These are phyloP conservation scores for Luzula sylvatica DNA, from an alignment of 176 grass and related monocot genomes.

Conservation along the genomic window DNA sequence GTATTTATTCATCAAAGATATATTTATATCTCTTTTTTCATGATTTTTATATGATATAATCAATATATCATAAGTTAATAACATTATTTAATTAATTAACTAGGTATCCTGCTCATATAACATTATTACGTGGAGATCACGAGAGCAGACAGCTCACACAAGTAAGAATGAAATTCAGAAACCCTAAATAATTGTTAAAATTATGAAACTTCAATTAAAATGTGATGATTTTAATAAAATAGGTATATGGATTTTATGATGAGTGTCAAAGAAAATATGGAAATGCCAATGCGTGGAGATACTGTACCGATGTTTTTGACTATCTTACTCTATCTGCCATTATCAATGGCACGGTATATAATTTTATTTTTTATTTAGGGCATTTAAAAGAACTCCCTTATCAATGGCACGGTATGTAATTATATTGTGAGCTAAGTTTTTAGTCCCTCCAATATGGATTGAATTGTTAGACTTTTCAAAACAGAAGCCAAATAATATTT, in stretches of 20 bases:
- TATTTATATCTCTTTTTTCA: background rate
- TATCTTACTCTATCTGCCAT: slow-evolving; percentile 97
- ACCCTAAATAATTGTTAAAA: background rate
- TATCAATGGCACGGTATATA: slow-evolving; percentile 88
- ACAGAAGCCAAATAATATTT: too few species aligned
- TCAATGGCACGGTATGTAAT: slow-evolving; percentile 78
- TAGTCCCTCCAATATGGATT: too few species aligned
- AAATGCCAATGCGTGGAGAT: slow-evolving; percentile 99
- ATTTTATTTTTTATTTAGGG: too few species aligned
- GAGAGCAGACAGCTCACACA: slow-evolving; percentile 97
- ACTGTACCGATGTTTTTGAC: slow-evolving; percentile 99
- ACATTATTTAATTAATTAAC: slow-evolving; percentile 1
- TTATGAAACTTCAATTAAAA: too few species aligned
- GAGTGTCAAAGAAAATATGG: slow-evolving; percentile 99
- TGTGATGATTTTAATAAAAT: background rate
- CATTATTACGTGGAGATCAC: slow-evolving; percentile 95
- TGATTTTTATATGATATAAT: slow-evolving; percentile 8
- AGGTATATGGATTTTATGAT: slow-evolving; percentile 99
- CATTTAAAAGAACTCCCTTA: too few species aligned
- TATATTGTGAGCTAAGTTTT: too few species aligned
- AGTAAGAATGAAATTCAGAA: slow-evolving; percentile 28
- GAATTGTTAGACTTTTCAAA: too few species aligned
- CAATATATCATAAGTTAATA: background rate
- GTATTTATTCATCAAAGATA: slow-evolving; percentile 31
- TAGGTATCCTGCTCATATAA: slow-evolving; percentile 98